These are phyloP conservation scores for Elaphomyces granulatus DNA, from an alignment of 495 filamentous ascomycete species.

Conservation along the genomic window DNA sequence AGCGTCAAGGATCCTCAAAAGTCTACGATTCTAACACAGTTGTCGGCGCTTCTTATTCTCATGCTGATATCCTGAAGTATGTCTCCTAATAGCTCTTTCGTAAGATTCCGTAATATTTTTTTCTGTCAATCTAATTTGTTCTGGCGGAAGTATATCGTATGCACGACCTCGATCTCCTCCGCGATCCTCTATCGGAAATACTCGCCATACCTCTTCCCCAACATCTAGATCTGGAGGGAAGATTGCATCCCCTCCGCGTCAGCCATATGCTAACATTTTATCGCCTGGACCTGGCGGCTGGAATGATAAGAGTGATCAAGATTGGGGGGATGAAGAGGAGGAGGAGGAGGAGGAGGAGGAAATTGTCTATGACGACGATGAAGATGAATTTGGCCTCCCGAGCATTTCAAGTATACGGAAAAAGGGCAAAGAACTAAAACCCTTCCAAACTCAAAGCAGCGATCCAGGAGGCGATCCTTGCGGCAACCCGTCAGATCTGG, in stretches of 20 bases:
- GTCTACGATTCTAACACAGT: constrained; percentile 57
- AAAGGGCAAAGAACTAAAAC: constrained; percentile 36
- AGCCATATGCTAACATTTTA: constrained; percentile 62
- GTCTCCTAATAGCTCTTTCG: constrained; percentile 44
- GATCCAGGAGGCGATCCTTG: constrained; percentile 29
- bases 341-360: constrained; percentile 51
- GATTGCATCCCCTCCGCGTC: constrained; percentile 45
- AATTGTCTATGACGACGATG: constrained; percentile 69
- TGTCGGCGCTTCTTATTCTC: constrained; percentile 92
- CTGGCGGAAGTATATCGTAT: constrained; percentile 36
- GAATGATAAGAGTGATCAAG: constrained; percentile 26
- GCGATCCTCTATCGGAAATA: constrained; percentile 19
- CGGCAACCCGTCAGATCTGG: constrained; percentile 19
- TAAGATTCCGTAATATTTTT: not conserved
- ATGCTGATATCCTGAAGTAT: constrained; percentile 83
- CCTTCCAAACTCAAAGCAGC: constrained; percentile 26
- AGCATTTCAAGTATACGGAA: constrained; percentile 81
- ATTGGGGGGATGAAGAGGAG: constrained; percentile 41
- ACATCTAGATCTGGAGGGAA: constrained; percentile 37
- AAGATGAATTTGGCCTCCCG: constrained; percentile 88
- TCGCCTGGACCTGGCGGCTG: constrained; percentile 64
- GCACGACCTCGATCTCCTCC: constrained; percentile 51
- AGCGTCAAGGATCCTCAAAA: constrained; percentile 30
- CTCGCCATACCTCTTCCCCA: constrained; percentile 35
- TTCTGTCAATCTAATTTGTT: constrained; percentile 5